Evolutionary conservation across 345 rosid genomes (phyloP).

Genomic region (Populus pruinosa): DNA sequence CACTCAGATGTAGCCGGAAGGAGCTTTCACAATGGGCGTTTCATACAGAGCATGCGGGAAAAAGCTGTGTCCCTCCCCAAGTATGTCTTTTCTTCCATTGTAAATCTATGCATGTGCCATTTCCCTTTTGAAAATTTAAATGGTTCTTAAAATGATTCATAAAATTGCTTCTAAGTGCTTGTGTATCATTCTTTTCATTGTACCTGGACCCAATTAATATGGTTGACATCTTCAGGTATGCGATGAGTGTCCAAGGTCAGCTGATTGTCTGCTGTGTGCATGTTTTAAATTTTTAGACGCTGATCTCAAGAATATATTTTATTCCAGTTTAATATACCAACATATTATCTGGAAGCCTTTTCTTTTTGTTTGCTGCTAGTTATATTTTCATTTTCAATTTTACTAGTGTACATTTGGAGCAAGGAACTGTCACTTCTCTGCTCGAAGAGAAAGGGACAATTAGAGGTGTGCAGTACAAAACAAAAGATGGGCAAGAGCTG

Average conservation of each 20-base stretch:
- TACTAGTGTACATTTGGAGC: constrained; percentile 21
- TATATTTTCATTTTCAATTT: background rate
- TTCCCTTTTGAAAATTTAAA: background rate
- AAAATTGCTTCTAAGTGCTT: background rate
- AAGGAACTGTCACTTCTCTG: constrained; percentile 34
- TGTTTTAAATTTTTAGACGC: background rate
- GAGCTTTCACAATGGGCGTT: constrained; percentile 33
- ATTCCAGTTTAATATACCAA: background rate
- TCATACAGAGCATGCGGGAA: constrained; percentile 29
- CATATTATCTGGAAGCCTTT: no score
- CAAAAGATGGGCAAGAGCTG: constrained; percentile 25
- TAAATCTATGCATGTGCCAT: background rate
- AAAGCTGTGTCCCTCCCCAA: constrained; percentile 26
- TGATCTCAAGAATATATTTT: background rate
- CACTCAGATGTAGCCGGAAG: constrained; percentile 29
- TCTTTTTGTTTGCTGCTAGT: background rate
- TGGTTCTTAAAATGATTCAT: background rate
- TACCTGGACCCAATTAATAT: background rate
- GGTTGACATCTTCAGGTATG: background rate
- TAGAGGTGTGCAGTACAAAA: constrained; percentile 27
- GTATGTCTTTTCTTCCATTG: constrained; percentile 13
- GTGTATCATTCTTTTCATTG: background rate
- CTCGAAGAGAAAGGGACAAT: constrained; percentile 25
- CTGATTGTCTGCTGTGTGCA: background rate
- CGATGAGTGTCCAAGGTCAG: background rate